phyloP scores from a whole-genome alignment of 371 early-diverging fungal genomes.

The Dichotomocladium elegans region DNA sequence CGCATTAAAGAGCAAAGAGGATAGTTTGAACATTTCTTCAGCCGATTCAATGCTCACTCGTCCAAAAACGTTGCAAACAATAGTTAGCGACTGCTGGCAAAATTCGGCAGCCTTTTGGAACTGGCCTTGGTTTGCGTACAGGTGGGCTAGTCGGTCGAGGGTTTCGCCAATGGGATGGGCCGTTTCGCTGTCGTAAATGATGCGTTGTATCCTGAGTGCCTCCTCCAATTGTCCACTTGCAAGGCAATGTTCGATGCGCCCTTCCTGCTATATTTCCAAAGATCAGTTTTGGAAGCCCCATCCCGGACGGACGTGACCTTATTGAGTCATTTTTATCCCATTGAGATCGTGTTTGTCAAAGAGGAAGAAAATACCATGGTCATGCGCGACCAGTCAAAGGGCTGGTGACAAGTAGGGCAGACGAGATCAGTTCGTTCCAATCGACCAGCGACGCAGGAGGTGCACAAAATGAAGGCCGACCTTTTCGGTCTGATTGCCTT shows the following conservation, averaged over 20 bases:
- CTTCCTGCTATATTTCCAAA: neutral
- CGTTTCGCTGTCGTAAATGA: neutral
- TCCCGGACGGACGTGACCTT: too few species aligned
- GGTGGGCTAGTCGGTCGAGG: neutral
- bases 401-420: neutral
- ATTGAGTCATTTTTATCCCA: neutral
- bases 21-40: conserved; percentile 29
- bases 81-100: conserved; percentile 12
- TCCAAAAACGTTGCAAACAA: conserved; percentile 18
- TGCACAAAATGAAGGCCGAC: conserved; percentile 2
- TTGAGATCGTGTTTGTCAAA: neutral
- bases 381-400: neutral
- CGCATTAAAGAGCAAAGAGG: conserved; percentile 9
- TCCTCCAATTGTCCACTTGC: neutral
- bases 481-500: too few species aligned
- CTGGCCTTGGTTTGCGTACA: neutral
- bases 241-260: neutral
- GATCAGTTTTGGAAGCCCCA: too few species aligned
- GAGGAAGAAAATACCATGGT: too few species aligned
- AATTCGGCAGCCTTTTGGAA: conserved; percentile 10
- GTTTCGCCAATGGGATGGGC: neutral
- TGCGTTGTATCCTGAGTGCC: neutral
- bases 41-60: conserved; percentile 23
- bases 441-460: neutral
- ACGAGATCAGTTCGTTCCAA: neutral